phyloP scores from a whole-genome alignment of 192 early-diverging fungal genomes.

The Linnemannia elongata region DNA sequence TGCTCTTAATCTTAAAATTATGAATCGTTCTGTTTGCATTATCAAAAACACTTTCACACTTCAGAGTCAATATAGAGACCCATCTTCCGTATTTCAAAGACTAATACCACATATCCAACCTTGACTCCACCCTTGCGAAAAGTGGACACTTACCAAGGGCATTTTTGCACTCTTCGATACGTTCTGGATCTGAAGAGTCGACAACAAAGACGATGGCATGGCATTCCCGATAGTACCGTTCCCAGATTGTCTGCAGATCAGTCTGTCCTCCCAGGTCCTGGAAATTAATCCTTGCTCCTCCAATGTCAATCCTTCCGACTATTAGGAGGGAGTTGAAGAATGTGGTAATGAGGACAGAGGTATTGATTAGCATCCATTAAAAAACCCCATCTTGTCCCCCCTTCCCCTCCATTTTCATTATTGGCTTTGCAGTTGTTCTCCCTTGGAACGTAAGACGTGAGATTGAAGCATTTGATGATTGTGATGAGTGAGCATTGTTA shows the following conservation, averaged over 20 bases:
- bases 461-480: no score
- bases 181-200: conserved; percentile 84
- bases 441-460: neutral
- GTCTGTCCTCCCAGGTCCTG: conserved; percentile 96
- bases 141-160: conserved; percentile 73
- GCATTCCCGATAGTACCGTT: conserved; percentile 92
- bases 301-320: conserved; percentile 87
- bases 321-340: neutral
- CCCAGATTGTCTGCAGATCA: conserved; percentile 93
- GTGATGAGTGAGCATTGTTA: neutral
- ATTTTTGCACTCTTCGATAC: conserved; percentile 84
- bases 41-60: no score
- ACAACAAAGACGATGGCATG: conserved; percentile 96
- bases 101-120: no score
- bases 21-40: no score
- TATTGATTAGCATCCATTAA: neutral
- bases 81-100: no score
- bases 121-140: neutral
- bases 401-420: neutral
- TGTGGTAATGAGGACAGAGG: neutral
- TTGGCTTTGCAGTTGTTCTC: neutral
- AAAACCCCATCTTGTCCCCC: neutral
- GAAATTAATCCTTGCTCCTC: conserved; percentile 83
- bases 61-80: no score
- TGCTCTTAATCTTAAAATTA: no score